Percentiles rank a stretch among this genome's conserved stretches.
These are phyloP conservation scores for Cucurbitaria berberidis DNA, from an alignment of 2,329 filamentous ascomycete genomes.

Conservation along the genomic window DNA sequence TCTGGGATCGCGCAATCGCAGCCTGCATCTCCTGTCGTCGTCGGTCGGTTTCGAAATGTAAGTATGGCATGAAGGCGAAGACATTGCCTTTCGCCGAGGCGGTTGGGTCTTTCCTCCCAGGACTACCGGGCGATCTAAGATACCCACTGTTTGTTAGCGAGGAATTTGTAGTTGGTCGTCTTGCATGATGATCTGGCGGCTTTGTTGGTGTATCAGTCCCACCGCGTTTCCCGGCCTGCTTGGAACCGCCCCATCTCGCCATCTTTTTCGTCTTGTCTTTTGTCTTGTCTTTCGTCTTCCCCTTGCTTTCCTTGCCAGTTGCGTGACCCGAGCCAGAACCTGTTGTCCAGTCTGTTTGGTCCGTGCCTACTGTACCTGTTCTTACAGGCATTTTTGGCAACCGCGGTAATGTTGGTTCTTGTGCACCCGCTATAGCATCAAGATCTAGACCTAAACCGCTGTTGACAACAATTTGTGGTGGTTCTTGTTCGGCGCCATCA, in stretches of 20 bases:
- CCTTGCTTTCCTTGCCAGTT: conserved; percentile 31
- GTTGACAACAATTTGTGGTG: conserved; percentile 39
- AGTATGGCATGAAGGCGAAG: conserved; percentile 66
- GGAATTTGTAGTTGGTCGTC: conserved; percentile 26
- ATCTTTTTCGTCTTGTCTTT: conserved; percentile 43
- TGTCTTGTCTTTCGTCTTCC: conserved; percentile 41
- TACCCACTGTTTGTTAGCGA: conserved; percentile 35
- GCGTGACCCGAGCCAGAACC: conserved; percentile 28
- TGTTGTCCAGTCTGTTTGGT: conserved; percentile 41
- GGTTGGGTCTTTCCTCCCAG: conserved; percentile 43
- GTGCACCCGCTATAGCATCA: conserved; percentile 24
- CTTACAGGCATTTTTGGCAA: conserved; percentile 33
- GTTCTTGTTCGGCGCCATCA: conserved; percentile 35
- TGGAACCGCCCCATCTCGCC: conserved; percentile 38
- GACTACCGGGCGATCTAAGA: conserved; percentile 44
- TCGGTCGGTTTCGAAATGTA: conserved; percentile 68
- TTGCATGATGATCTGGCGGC: conserved; percentile 27
- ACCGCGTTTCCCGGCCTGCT: conserved; percentile 29
- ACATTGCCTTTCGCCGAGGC: conserved; percentile 45
- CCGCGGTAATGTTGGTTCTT: conserved; percentile 22
- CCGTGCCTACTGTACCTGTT: conserved; percentile 40
- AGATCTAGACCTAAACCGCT: conserved; percentile 35
- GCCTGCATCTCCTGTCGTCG: conserved; percentile 63
- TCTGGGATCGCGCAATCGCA: conserved; percentile 53
- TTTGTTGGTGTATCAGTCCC: conserved; percentile 41